A percentile compares a stretch with the other conserved stretches of the same genome.
These are phyloP conservation scores for Barbatosphaeria neglecta DNA, from an alignment of 495 filamentous ascomycete genomes.

Conservation along the genomic window DNA sequence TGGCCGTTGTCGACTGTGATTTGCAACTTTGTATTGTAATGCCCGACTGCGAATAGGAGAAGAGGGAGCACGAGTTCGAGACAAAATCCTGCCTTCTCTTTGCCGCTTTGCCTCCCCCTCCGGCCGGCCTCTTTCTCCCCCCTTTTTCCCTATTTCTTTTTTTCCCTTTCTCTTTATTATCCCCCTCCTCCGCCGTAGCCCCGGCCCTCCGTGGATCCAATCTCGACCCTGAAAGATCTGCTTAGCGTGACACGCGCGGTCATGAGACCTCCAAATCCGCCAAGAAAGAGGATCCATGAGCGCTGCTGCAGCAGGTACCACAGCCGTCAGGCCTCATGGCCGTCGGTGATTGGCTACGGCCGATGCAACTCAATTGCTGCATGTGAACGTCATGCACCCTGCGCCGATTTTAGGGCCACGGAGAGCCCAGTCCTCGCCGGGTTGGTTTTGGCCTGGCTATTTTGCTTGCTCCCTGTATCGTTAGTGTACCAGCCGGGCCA, in stretches of 20 bases:
- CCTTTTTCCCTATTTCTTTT: not conserved
- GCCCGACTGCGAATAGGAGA: no score
- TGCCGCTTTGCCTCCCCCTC: not conserved
- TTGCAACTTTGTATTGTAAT: no score
- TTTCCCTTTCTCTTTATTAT: not conserved
- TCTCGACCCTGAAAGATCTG: not conserved
- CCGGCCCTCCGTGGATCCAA: not conserved
- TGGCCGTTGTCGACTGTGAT: no score
- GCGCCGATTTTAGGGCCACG: not conserved
- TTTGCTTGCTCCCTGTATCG: no score
- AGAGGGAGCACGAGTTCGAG: no score
- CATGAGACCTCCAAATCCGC: not conserved
- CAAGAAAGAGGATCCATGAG: not conserved
- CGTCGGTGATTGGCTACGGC: not conserved
- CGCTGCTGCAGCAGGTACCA: not conserved
- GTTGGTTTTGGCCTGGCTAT: not conserved
- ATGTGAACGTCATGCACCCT: not conserved
- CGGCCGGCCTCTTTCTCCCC: not conserved
- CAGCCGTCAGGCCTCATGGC: not conserved
- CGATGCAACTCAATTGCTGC: not conserved
- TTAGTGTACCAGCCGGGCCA: not conserved
- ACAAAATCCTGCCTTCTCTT: no score
- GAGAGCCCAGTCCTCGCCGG: not conserved
- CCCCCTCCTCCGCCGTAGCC: not conserved
- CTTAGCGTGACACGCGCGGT: not conserved